Base-by-base conservation (phyloP, 1,139 yeast genomes). In the Nakaseomyces sp. region DNA sequence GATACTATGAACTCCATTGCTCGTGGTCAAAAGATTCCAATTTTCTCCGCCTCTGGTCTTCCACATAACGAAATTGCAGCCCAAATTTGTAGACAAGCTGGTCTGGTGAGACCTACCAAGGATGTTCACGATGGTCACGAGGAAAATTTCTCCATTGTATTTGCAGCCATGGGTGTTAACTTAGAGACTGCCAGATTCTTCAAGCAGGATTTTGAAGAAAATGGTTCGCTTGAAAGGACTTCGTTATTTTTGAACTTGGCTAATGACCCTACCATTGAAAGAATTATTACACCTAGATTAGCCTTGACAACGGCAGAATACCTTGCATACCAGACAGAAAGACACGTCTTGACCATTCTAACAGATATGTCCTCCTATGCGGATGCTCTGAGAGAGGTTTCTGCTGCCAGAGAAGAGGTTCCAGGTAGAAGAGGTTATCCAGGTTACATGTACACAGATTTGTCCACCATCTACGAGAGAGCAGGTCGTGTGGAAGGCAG, bases 391-490 rank as follows among this genome's bases (percentile, higher is more conserved):
- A 89, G 99, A 80, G 99, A 91, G 73, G 98, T 91, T 44, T 88
- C 97, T 49, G 98, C 99, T 50, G 99, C 99, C 43, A 86, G 99
- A 77, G 99, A 91, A 73, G 99, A 91, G 73, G 99, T 91, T 41
- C 99, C 99, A 63, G 99, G 99, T 76, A 88, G 99, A 79, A 88
- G 99, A 81, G 99, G 99, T 74, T 91, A 91, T 71, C 99, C 99
- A 52, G 99, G 99, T 84, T 91, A 91, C 70, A 91, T 91, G 99
- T 91, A 91, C 73, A 91, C 99, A 43, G 98, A 91, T 81, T 86
- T 91, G 74, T 85, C 97, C 45, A 91, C 97, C 49, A 88, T 91
- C 63, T 91, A 91, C 68, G 99, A 91, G 73, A 85, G 99, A 73
- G 99, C 99, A 38, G 99, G 99, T 67, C 84, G 99, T 74, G 98